These are phyloP conservation scores for Plectosphaerella sp. DNA, from an alignment of 2,329 filamentous ascomycete genomes.

Conservation along the genomic window DNA sequence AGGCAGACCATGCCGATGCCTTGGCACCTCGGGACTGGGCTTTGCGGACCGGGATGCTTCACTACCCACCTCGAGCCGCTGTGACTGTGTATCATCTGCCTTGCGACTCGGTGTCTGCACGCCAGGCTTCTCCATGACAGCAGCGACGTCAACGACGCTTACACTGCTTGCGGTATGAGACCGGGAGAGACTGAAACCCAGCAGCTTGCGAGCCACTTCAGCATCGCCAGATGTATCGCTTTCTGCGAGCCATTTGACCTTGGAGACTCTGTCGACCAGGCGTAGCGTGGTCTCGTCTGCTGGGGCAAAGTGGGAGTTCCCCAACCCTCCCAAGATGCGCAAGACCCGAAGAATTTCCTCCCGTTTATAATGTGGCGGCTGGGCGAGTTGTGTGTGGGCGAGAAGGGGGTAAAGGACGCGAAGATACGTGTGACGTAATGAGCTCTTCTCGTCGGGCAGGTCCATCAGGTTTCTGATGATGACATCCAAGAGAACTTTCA, in stretches of 20 bases:
- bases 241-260: slow-evolving; percentile 63
- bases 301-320: slow-evolving; percentile 71
- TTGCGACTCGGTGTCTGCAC: slow-evolving; percentile 74
- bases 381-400: slow-evolving; percentile 83
- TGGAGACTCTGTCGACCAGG: slow-evolving; percentile 69
- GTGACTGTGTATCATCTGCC: slow-evolving; percentile 18
- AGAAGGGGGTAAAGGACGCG: slow-evolving; percentile 87
- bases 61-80: too few relatives aligned
- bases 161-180: slow-evolving; percentile 65
- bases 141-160: slow-evolving; percentile 74
- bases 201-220: slow-evolving; percentile 51
- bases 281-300: slow-evolving; percentile 76
- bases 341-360: slow-evolving; percentile 78
- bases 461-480: slow-evolving; percentile 97
- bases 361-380: slow-evolving; percentile 86
- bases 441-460: slow-evolving; percentile 74
- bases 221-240: slow-evolving; percentile 32
- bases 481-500: slow-evolving; percentile 90
- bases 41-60: slow-evolving; percentile 19
- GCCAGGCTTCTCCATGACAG: slow-evolving; percentile 76
- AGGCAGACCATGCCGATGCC: slow-evolving; percentile 49
- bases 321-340: slow-evolving; percentile 61
- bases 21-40: slow-evolving; percentile 50
- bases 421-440: slow-evolving; percentile 87
- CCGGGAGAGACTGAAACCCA: slow-evolving; percentile 68